Percentiles rank a stretch among this genome's conserved stretches.
These are phyloP conservation scores for Backusella liffmaniae DNA, from an alignment of 192 early-diverging fungal species.

Conservation along the genomic window DNA sequence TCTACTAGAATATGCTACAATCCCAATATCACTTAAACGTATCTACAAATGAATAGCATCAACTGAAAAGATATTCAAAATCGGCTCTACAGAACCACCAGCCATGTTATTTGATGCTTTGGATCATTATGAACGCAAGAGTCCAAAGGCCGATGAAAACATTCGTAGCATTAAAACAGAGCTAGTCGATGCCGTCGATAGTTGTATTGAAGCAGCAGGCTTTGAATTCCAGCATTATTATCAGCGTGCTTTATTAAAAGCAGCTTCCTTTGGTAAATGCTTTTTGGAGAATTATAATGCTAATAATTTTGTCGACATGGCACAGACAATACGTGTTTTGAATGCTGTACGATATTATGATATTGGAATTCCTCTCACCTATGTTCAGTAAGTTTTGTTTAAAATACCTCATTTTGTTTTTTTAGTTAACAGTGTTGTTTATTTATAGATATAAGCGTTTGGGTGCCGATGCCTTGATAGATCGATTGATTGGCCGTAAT, in stretches of 20 bases:
- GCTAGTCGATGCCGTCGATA: conserved; percentile 83
- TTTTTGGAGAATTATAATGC: conserved; percentile 88
- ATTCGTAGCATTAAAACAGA: conserved; percentile 84
- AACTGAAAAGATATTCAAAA: conserved; percentile 84
- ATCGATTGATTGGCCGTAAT: conserved; percentile 80
- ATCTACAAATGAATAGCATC: conserved; percentile 42
- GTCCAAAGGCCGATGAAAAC: conserved; percentile 91
- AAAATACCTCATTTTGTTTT: neutral
- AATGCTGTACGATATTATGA: conserved; percentile 84
- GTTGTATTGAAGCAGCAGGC: conserved; percentile 90
- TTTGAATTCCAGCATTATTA: conserved; percentile 74
- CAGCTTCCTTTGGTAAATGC: conserved; percentile 91
- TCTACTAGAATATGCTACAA: no score
- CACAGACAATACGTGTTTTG: conserved; percentile 79
- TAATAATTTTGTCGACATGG: conserved; percentile 86
- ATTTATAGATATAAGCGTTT: conserved; percentile 61
- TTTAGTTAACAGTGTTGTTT: neutral
- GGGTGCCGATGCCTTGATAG: conserved; percentile 79
- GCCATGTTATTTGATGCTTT: conserved; percentile 89
- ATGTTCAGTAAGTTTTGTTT: conserved; percentile 65
- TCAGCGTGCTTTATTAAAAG: conserved; percentile 85
- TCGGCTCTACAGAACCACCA: conserved; percentile 91
- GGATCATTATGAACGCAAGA: conserved; percentile 62
- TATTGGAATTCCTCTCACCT: conserved; percentile 89
- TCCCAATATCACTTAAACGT: neutral